A percentile compares a stretch with the other conserved stretches of the same genome.
These are phyloP conservation scores for Ceratobasidium sp. DNA, from an alignment of 1,284 basidiomycete species.

Conservation along the genomic window DNA sequence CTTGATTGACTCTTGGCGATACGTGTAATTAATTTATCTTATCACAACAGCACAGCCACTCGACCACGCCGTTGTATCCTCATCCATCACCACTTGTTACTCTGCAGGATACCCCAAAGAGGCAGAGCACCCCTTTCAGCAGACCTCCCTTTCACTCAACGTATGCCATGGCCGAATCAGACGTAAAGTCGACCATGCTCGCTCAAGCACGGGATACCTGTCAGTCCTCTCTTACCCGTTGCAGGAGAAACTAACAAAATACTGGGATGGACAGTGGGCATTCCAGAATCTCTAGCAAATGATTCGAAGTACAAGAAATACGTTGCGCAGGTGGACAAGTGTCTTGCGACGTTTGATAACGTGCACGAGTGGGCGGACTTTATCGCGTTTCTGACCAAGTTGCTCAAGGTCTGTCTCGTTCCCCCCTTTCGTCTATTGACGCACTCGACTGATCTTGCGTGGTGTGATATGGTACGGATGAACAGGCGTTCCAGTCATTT, in stretches of 20 bases:
- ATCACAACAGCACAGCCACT: constrained; percentile 12
- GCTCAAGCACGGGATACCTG: constrained; percentile 37
- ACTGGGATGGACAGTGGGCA: background rate
- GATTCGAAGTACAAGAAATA: constrained; percentile 99
- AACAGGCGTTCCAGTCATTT: constrained; percentile 88
- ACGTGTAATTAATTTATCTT: constrained; percentile 14
- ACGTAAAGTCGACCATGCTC: constrained; percentile 14
- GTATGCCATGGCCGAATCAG: constrained; percentile 11
- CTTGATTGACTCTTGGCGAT: background rate
- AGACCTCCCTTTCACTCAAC: background rate
- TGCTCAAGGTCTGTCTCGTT: constrained; percentile 80
- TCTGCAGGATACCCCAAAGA: constrained; percentile 16
- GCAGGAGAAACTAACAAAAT: background rate
- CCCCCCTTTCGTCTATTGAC: background rate
- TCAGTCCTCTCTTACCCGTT: background rate
- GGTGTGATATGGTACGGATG: background rate
- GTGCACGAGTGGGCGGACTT: constrained; percentile 99
- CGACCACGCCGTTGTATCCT: background rate
- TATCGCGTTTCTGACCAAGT: constrained; percentile 94
- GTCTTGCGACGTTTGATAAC: constrained; percentile 92
- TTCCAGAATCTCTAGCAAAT: constrained; percentile 31
- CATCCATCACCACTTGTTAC: background rate
- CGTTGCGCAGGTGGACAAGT: constrained; percentile 88
- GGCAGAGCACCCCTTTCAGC: background rate
- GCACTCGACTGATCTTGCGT: background rate